Percentiles rank a stretch among this genome's conserved stretches.
phyloP scores from a whole-genome alignment of 116 monocot genomes.

The Iris pallida region DNA sequence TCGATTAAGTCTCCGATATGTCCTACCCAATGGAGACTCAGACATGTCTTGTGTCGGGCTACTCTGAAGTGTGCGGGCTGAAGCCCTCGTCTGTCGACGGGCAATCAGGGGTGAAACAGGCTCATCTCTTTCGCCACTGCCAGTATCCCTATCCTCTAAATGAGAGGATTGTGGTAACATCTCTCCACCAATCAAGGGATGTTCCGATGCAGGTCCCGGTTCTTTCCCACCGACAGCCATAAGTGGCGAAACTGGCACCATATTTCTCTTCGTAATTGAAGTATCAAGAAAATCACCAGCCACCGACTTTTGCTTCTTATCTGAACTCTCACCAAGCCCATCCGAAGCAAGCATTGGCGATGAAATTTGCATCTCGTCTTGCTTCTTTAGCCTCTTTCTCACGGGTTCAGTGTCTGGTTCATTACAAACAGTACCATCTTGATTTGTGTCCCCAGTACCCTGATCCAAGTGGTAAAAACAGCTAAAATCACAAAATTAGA shows the following conservation, averaged over 20 bases:
- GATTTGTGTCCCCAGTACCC: constrained; percentile 10
- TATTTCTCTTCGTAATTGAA: neutral
- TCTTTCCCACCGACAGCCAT: neutral
- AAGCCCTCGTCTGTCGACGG: constrained; percentile 9
- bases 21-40: neutral
- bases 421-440: constrained; percentile 4
- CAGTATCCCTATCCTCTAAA: neutral
- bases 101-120: neutral
- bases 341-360: constrained; percentile 2
- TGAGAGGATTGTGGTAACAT: neutral
- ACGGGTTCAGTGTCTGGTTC: neutral
- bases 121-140: neutral
- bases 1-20: constrained; percentile 1
- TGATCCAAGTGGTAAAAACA: constrained; percentile 7
- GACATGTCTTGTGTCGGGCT: neutral
- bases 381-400: constrained; percentile 21
- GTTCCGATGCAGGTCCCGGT: neutral
- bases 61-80: neutral
- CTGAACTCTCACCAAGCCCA: constrained; percentile 2
- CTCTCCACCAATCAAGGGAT: neutral
- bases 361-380: constrained; percentile 8
- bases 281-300: neutral
- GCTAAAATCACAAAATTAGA: neutral
- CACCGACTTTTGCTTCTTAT: constrained; percentile 9
- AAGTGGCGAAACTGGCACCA: neutral